phyloP scores from a whole-genome alignment of 768 basidiomycete species.

The Agrocybe pediades region DNA sequence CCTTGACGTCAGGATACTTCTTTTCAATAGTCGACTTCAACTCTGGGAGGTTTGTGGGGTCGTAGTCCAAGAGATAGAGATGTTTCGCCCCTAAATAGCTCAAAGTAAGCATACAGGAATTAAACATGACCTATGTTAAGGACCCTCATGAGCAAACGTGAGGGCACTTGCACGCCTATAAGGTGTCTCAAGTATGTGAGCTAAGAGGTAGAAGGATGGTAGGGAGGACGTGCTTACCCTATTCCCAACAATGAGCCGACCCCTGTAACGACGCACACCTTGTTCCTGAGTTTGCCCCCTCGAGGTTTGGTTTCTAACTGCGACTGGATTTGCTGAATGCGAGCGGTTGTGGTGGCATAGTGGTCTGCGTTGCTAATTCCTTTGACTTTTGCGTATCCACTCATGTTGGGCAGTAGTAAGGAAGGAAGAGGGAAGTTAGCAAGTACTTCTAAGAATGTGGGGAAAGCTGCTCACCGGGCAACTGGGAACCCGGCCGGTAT shows the following conservation, averaged over 20 bases:
- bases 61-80: constrained; percentile 76
- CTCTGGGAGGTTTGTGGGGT: constrained; percentile 64
- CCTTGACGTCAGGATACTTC: constrained; percentile 80
- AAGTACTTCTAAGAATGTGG: neutral
- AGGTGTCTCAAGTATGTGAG: constrained; percentile 5
- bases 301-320: constrained; percentile 62
- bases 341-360: constrained; percentile 59
- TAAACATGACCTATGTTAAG: neutral
- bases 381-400: constrained; percentile 34
- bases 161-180: constrained; percentile 70
- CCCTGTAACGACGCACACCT: constrained; percentile 88
- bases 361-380: constrained; percentile 46
- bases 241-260: constrained; percentile 88
- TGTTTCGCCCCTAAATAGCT: constrained; percentile 63
- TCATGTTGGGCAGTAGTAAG: constrained; percentile 2
- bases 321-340: constrained; percentile 67
- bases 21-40: constrained; percentile 68
- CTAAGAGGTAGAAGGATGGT: constrained; percentile 3
- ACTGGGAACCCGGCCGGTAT: too few species aligned
- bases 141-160: constrained; percentile 81
- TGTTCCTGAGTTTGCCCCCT: constrained; percentile 61
- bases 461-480: too few species aligned
- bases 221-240: constrained; percentile 73
- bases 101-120: neutral
- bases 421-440: neutral